Base-by-base conservation (phyloP, 306 rosid genomes). In the Prunus dulcis region DNA sequence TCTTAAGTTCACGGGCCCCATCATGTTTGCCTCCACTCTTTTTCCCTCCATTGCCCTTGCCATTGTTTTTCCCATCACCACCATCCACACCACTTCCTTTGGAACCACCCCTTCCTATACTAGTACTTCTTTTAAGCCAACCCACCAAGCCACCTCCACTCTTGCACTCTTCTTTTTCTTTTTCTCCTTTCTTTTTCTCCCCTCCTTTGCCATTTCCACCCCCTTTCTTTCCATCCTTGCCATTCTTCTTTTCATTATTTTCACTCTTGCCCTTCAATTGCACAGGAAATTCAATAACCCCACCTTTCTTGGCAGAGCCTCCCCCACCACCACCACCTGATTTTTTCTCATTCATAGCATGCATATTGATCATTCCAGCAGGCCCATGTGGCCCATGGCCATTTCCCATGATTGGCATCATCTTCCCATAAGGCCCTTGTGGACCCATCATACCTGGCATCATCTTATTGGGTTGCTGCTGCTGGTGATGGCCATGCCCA, bases 281-380 rank as follows among this genome's bases (percentile, higher is more conserved):
- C 0, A 86, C 25, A 8, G 92, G 92, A 19, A 92, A 78, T 80
- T 95, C 97, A 67, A 87, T 67, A 38, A 50, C 91, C 50, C 86
- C 96, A n/a, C 92, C 97, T 77, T 88, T 90, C 88, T 92, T 91
- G 22, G 27, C 81, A 47, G 47, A 72, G 20, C 75, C 85, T 41
- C 84, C 83, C 79, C 87, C 83, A 6, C 79, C 79, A 23, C 64
- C 87, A 56, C 86, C 77, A 20, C 87, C 85, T 65, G 27, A 25
- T 46, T 87, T 90, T 55, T 84, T 87, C 61, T 76, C 85, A 76
- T 69, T 84, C 90, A 85, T 87, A n/a, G 74, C 77, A 66, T 84
- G 82, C 86, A 85, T 82, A 76, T 79, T 85, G 67, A 80, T 87
- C 87, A 84, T 82, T 3, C 76, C 89, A 72, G 41, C 75, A 64